Base-by-base conservation (phyloP, 164 flowering plant species). In the Dillenia turbinata region DNA sequence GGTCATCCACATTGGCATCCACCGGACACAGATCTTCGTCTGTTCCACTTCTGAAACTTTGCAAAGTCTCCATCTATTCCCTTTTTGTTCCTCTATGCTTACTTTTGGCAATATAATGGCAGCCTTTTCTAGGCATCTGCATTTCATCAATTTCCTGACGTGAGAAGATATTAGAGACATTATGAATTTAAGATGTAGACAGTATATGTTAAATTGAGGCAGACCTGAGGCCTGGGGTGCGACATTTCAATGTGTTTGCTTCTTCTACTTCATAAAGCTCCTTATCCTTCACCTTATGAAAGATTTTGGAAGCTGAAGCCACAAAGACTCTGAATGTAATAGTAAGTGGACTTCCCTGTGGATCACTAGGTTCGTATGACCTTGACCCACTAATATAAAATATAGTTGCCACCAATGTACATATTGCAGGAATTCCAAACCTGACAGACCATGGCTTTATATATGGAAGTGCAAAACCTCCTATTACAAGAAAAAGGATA, bases 111-210 rank as follows among this genome's bases (percentile, higher is more conserved):
- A 16, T 62, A 70, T 48, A 44, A 75, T 71, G n/a, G 79, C 79
- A 14, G 81, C 85, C 54, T 73, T 75, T 64, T 79, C 79, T 10
- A 79, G 54, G 45, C 76, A 79, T 52, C 83, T 74, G 59, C 62
- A 56, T 52, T 13, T 52, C 10, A 3, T 3, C 4, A 16, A 52
- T 52, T 5, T 52, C 10, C 4, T 15, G 22, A 19, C 22, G 22
- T 12, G 54, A n/a, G 19, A 10, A 54, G 56, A 54, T 33, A 54
- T 15, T 0, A 19, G 11, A 7, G 3, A 19, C 3, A n/a, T 16
- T 12, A 54, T 2, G 13, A n/a, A 9, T 12, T 10, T 10, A 1
- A 1, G 1, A 19, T 19, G 22, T 19, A 19, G 22, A 19, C 1
- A 19, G 22, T 19, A 19, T 19, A 19, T 19, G 22, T 19, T 19